Evolutionary conservation across 169 alveolate species (phyloP).

Genomic region (Cryptosporidium sp.): DNA sequence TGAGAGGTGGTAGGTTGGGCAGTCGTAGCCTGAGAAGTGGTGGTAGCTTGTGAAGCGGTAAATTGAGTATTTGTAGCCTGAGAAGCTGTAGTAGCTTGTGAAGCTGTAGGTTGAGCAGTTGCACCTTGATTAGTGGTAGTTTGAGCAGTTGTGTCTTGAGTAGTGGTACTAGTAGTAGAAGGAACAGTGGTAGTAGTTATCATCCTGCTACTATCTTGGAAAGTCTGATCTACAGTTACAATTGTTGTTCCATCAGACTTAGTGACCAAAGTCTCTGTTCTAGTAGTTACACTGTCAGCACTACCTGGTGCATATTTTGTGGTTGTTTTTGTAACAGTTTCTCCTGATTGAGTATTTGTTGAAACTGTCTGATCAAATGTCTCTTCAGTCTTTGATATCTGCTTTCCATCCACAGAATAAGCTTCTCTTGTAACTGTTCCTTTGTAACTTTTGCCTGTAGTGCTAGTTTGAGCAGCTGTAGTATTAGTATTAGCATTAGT

Average conservation of each 20-base stretch:
- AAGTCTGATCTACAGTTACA: constrained; percentile 23
- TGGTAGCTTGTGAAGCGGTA: background rate
- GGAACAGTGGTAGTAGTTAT: constrained; percentile 6
- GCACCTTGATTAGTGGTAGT: background rate
- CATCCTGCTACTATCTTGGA: constrained; percentile 2
- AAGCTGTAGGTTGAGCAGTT: too few relatives aligned
- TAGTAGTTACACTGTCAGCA: background rate
- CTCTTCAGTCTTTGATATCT: constrained; percentile 7
- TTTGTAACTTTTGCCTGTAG: background rate
- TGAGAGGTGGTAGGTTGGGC: background rate
- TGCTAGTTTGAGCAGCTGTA: background rate
- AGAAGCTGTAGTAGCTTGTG: background rate
- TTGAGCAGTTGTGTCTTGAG: background rate
- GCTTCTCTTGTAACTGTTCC: constrained; percentile 24
- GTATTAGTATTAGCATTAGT: background rate
- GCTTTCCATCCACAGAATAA: constrained; percentile 50
- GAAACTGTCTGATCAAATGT: constrained; percentile 26
- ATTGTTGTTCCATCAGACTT: constrained; percentile 21
- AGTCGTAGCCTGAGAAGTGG: background rate
- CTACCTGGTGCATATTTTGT: background rate
- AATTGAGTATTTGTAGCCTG: background rate
- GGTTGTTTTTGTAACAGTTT: constrained; percentile 12
- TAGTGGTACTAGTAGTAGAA: background rate
- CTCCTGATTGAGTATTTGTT: background rate
- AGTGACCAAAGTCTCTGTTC: constrained; percentile 14